Percentiles rank a stretch among this genome's conserved stretches.
phyloP scores from a whole-genome alignment of 495 filamentous ascomycete species.

The Aspergillus heteromorphus region DNA sequence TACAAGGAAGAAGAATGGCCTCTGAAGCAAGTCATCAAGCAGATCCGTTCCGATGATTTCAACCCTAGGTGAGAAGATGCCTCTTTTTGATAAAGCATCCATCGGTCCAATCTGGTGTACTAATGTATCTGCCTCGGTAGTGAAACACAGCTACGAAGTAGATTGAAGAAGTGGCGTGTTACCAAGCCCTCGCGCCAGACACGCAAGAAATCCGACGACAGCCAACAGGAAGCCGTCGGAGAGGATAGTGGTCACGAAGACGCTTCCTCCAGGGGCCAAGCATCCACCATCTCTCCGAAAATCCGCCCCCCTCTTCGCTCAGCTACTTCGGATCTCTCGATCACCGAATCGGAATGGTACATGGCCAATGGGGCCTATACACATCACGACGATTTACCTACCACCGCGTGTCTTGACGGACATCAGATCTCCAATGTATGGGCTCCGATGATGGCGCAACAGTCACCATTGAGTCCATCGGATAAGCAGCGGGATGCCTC shows the following conservation, averaged over 20 bases:
- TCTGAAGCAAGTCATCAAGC: conserved; percentile 46
- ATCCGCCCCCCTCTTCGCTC: background rate
- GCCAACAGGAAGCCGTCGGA: conserved; percentile 21
- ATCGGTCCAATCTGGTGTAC: background rate
- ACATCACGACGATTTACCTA: conserved; percentile 14
- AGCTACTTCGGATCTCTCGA: conserved; percentile 2
- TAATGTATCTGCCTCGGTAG: conserved; percentile 13
- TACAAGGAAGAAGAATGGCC: conserved; percentile 49
- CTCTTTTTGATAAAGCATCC: background rate
- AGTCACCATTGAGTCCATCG: conserved; percentile 24
- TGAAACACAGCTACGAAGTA: conserved; percentile 44
- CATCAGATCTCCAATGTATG: conserved; percentile 16
- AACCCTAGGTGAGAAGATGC: conserved; percentile 36
- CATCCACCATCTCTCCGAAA: conserved; percentile 12
- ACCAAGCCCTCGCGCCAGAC: conserved; percentile 45
- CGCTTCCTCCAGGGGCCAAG: conserved; percentile 16
- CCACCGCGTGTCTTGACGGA: conserved; percentile 11
- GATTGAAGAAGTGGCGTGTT: conserved; percentile 46
- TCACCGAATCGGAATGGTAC: conserved; percentile 18
- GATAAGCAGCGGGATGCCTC: conserved; percentile 20
- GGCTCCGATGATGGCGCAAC: conserved; percentile 19
- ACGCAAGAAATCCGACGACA: conserved; percentile 36
- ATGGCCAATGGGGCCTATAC: conserved; percentile 14
- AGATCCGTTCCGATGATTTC: conserved; percentile 44
- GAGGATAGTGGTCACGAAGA: conserved; percentile 23